Base-by-base conservation (phyloP, 352 stramenopile species). In the Phytophthora agathidicida region DNA sequence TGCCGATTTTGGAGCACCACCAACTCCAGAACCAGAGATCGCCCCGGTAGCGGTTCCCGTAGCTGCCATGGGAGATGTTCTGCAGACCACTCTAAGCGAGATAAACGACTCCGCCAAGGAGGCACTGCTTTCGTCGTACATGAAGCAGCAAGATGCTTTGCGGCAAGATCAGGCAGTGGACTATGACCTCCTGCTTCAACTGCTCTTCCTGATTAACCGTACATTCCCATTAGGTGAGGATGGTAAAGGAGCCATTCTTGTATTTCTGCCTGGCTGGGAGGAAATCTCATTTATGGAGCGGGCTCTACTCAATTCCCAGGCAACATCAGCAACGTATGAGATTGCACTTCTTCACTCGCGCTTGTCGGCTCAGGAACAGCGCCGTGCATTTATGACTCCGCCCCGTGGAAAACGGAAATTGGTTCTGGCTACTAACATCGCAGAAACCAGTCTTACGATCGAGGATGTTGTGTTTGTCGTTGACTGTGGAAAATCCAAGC, bases 391-490 rank as follows among this genome's bases (percentile, higher is more conserved):
- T 55, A 54, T 83, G 28, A 86, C 75, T 14, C 77, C 85, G 2
- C 71, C 77, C 5, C 57, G 58, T 4, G 80, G 80, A 20, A 86
- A 87, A 49, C 73, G 83, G 43, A 94, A 96, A 55, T 59, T 96
- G 5, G 87, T 96, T 28, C 79, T 98, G 39, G 78, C 91, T 5
- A 99, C 96, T 0, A 99, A 98, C 61, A 98, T 99, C 42, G 96
- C 96, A 5, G 97, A 99, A 73, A 98, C 96, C 10, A 98, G 88
- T 63, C 73, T 99, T 3, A 99, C 97, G 10, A 97, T 99, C n/a
- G 93, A 97, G 28, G 86, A 96, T 53, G 93, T 99, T 20, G 90
- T 93, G 8, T 97, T 97, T 49, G 86, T 96, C 4, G 82, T 96
- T 31, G 86, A 96, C 43, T 93, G 75, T 36, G 85, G 85, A 50